Evolutionary conservation across 1,139 yeast genomes (phyloP), one percentile per base, ranked within the genome.

Genomic region (Nakaseomyces bracarensis): DNA sequence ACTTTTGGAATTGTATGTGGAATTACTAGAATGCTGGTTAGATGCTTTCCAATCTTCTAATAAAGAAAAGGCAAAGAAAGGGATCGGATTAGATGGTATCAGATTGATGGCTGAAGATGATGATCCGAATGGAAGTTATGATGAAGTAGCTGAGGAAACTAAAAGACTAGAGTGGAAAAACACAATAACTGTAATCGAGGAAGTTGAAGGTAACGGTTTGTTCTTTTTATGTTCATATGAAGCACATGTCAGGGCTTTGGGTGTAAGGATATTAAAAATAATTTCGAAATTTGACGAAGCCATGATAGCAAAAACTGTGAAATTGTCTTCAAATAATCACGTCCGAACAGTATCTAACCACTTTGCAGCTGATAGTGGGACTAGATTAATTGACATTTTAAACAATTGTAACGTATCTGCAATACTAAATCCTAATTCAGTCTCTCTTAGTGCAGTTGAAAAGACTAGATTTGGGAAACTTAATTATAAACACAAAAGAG

Each of bases 161-260:
- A 91, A 84, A 46, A 87, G 81, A 45, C 63, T 85, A 37, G 93
- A 83, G 54, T 71, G 89, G 74, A 83, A 83, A 52, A 78, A 77
- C 29, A 77, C 85, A 33, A 79, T 85, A 51, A 82, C 95, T 0
- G 80, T 83, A 0, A 80, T 89, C 40, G 97, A 91, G 60, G 96
- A 89, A 50, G 83, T 89, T 7, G 98, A 93, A 64, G 97, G 98
- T 0, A 86, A 89, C 57, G 99, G 96, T 0, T 65, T 93, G 30
- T 91, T 85, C 58, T 91, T 93, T 57, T 67, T 93, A 23, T 86
- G 96, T 55, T 84, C 95, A 2, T 95, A 86, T 55, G 96, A 87
- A 53, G 72, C 84, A 27, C 71, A 74, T 30, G 73, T 85, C 11
- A 70, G 98, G 42, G 78, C 77, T 46, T 66, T 79, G 44, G 97